Evolutionary conservation across 2,329 filamentous ascomycete genomes (phyloP).

Genomic region (Beauveria sp.): DNA sequence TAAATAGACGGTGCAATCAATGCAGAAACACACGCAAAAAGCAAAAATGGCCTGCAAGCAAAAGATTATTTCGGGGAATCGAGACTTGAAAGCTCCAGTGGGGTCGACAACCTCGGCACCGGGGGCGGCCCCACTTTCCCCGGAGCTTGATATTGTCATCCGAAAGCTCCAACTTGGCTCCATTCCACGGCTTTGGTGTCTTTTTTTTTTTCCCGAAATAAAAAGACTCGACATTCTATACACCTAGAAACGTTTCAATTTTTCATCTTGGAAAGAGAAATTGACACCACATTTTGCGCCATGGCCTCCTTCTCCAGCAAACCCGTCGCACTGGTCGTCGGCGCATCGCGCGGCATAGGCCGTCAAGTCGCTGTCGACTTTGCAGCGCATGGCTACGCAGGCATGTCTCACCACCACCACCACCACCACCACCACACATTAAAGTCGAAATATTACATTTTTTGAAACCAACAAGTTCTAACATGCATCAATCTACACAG

Average conservation of each 20-base stretch:
- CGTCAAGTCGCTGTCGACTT: constrained; percentile 73
- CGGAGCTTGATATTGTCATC: constrained; percentile 8
- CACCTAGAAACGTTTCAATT: not conserved
- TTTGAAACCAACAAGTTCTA: too few species aligned
- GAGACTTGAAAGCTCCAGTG: not conserved
- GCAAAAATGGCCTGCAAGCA: not conserved
- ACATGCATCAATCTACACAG: constrained; percentile 29
- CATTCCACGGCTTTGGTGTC: not conserved
- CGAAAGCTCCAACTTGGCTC: not conserved
- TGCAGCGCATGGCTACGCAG: constrained; percentile 60
- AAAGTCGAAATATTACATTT: too few species aligned
- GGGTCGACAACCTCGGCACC: constrained; percentile 6
- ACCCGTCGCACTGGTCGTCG: constrained; percentile 63
- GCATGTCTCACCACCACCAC: constrained; percentile 32
- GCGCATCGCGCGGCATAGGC: constrained; percentile 73
- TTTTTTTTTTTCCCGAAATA: not conserved
- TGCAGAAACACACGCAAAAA: not conserved
- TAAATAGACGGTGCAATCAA: too few species aligned
- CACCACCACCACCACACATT: not conserved
- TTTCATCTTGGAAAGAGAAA: not conserved
- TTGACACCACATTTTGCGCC: not conserved
- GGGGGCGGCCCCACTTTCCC: constrained; percentile 5
- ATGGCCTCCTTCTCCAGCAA: constrained; percentile 20
- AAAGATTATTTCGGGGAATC: not conserved
- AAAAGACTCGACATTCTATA: too few species aligned